Evolutionary conservation across 805 yeast species (phyloP).

Genomic region (Yamadazyma olivae): DNA sequence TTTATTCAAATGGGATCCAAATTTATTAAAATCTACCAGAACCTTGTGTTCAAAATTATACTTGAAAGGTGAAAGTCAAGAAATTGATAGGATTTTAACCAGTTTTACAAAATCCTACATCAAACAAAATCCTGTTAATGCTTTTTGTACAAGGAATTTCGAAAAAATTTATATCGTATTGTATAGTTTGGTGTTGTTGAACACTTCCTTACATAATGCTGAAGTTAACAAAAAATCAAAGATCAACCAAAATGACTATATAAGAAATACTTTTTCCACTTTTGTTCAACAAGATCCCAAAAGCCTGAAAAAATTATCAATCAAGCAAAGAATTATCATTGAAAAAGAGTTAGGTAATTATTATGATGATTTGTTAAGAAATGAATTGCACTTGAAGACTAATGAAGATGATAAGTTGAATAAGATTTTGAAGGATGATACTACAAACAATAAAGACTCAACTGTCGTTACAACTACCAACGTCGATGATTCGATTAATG

Average conservation of each 20-base stretch:
- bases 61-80: slow-evolving; percentile 80
- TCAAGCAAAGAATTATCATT: slow-evolving; percentile 41
- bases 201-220: slow-evolving; percentile 70
- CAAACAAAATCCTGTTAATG: slow-evolving; percentile 44
- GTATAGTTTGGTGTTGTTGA: slow-evolving; percentile 67
- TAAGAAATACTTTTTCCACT: slow-evolving; percentile 40
- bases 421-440: background rate
- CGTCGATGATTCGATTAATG: background rate
- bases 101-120: slow-evolving; percentile 66
- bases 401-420: background rate
- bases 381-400: slow-evolving; percentile 39
- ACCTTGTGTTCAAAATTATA: slow-evolving; percentile 62
- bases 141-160: slow-evolving; percentile 47
- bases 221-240: slow-evolving; percentile 36
- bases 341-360: slow-evolving; percentile 42
- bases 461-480: background rate
- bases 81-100: slow-evolving; percentile 70
- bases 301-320: slow-evolving; percentile 21
- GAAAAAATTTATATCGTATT: slow-evolving; percentile 66
- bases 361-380: slow-evolving; percentile 40
- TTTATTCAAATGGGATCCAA: slow-evolving; percentile 44
- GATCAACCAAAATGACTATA: slow-evolving; percentile 40
- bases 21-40: slow-evolving; percentile 56
- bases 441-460: background rate
- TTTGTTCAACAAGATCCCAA: slow-evolving; percentile 34